Evolutionary conservation across 2,329 filamentous ascomycete species (phyloP), one percentile per base, ranked within the genome.

Genomic region (Tolypocladium tundrense): DNA sequence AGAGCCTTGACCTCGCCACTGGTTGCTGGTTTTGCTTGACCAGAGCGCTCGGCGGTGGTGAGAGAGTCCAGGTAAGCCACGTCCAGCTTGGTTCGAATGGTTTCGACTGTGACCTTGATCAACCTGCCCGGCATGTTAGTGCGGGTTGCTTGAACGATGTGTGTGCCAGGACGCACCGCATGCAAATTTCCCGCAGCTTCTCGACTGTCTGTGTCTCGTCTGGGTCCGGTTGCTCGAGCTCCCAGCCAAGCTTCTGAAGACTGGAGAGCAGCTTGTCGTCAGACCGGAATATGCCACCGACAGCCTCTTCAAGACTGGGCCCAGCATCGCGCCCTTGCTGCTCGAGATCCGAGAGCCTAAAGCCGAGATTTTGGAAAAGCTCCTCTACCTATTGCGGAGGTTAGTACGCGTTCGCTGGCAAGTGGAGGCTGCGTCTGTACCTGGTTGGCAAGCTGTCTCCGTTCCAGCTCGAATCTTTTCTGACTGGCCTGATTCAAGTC

Each of bases 251-350:
- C 62, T 87, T 88, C 65, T 88, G 84, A 3, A 90, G 73, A 59
- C 84, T 84, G 24, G 80, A 75, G 1, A 90, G 72, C 2, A 89
- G 75, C 60, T 82, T 84, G 66, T 90, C 86, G 60, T 90, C 87
- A 1, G 83, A 81, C 10, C 76, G 75, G 10, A 88, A 71, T 13
- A 81, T 69, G 19, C 72, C 73, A 27, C 78, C 75, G 0, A 84
- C 72, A 1, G 77, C 77, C 57, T 78, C 73, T 53, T 76, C 77
- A 19, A 86, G 67, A 3, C 71, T 70, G 1, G 73, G 68, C 4
- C 74, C 75, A 0, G 77, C 73, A 0, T 70, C 71, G 9, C 77
- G 77, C 7, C 69, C 69, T 45, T 85, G 80, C 60, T 81, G 78
- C 64, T 81, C 77, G 1, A 82, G 66, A 55, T 83, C 80, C 3